phyloP scores from a whole-genome alignment of 139 green algal genomes.

The Diplosphaera chodatii region DNA sequence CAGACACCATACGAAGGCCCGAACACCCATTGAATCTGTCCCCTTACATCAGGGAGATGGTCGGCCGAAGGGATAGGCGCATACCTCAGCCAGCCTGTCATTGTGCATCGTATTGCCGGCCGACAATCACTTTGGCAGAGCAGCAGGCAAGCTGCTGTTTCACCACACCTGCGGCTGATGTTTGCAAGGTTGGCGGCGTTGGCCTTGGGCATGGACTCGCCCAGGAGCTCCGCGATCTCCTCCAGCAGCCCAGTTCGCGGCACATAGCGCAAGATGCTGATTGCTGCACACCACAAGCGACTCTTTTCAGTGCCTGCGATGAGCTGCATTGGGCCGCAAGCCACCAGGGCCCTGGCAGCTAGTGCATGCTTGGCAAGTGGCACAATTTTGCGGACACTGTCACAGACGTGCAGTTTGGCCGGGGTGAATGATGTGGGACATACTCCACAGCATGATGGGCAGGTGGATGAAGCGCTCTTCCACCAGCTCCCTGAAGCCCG shows the following conservation, averaged over 20 bases:
- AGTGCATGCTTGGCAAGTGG: neutral
- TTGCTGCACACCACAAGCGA: neutral
- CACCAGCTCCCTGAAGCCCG: neutral
- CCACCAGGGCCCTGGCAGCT: too few species aligned
- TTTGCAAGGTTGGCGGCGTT: neutral
- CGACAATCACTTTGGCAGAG: too few species aligned
- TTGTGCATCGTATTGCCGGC: too few species aligned
- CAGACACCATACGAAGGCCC: too few species aligned
- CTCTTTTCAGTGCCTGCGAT: too few species aligned
- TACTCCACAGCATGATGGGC: neutral
- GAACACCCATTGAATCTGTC: too few species aligned
- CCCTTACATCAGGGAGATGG: too few species aligned
- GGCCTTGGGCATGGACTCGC: neutral
- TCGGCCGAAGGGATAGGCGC: too few species aligned
- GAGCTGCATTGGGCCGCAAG: too few species aligned
- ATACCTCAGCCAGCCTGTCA: too few species aligned
- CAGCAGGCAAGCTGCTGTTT: neutral
- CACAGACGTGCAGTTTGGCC: neutral
- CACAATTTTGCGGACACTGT: too few species aligned
- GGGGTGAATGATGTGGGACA: neutral
- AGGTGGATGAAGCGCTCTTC: neutral
- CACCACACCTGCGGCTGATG: neutral
- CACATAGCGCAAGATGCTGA: neutral
- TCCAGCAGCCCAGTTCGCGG: neutral
- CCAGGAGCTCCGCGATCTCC: neutral